Base-by-base conservation (phyloP, 2,329 filamentous ascomycete species). In the Ophiostoma pallidulum region DNA sequence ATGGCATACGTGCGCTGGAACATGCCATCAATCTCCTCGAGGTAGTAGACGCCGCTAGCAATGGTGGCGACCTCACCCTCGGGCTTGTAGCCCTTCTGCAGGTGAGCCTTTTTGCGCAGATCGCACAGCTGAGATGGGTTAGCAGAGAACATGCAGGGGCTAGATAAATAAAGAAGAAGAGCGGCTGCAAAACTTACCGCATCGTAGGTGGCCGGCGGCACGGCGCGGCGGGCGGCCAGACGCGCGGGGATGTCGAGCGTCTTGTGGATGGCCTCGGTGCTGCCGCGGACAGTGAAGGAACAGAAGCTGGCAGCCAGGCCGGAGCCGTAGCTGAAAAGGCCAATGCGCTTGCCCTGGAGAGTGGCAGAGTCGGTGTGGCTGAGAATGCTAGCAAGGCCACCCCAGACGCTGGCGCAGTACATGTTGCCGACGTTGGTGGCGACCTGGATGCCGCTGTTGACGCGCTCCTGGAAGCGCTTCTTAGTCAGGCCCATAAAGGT, bases 401-500 rank as follows among this genome's bases (percentile, higher is more conserved):
- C 82, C 69, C 85, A 89, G 61, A 91, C 79, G 59, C 84, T 86
- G 55, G 67, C 76, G 61, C 75, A 78, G 72, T 80, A 80, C 76
- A 79, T 79, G 73, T 80, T 80, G 56, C 76, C 79, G 65, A 82
- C 86, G 64, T 84, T 77, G 55, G 85, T 90, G 56, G 86, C 80
- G 31, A 88, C 82, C 67, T 88, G 77, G 63, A 86, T 82, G 59
- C 74, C 71, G 45, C 84, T 83, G 63, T 74, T 72, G 58, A 92
- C 82, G 59, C 86, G 82, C 68, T 90, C 84, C 62, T 79, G 76
- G 69, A 86, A 91, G 58, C 78, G 78, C 76, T 90, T 90, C 79
- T 92, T 91, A 65, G 83, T 82, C 58, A 91, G 73, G 49, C 64
- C 73, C 82, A 92, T 86, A 66, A 92, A 92, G 53, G 82, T 83